phyloP scores from a whole-genome alignment of 148 eudicot genomes.

The Amaranthus cruentus region DNA sequence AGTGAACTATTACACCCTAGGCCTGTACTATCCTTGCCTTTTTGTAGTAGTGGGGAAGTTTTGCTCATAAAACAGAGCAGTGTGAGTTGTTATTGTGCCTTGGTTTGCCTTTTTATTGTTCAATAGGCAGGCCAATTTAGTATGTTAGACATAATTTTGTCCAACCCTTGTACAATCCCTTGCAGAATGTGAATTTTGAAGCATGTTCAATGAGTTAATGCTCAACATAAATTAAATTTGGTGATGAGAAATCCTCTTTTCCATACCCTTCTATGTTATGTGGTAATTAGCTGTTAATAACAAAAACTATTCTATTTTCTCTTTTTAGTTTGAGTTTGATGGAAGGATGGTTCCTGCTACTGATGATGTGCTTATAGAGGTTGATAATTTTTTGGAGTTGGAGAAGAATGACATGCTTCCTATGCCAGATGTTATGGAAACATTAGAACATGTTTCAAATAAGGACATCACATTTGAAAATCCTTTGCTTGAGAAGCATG shows the following conservation, averaged over 20 bases:
- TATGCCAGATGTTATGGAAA: slow-evolving; percentile 31
- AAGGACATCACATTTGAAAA: slow-evolving; percentile 27
- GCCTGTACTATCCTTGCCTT: background rate
- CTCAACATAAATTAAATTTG: background rate
- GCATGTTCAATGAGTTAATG: background rate
- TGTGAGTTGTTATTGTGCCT: background rate
- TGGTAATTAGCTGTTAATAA: background rate
- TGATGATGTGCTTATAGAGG: slow-evolving; percentile 78
- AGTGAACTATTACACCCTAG: background rate
- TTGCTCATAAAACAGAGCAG: background rate
- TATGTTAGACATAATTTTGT: background rate
- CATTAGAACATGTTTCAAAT: slow-evolving; percentile 28
- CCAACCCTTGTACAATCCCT: background rate
- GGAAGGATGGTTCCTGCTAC: slow-evolving; percentile 83
- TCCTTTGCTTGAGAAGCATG: slow-evolving; percentile 18
- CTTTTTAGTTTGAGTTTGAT: slow-evolving; percentile 63
- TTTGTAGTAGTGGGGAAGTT: background rate
- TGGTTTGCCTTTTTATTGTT: background rate
- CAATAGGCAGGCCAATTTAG: background rate
- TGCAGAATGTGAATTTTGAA: background rate
- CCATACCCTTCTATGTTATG: background rate
- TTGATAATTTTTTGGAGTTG: slow-evolving; percentile 63
- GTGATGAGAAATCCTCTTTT: background rate
- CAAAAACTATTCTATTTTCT: background rate
- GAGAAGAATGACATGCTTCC: slow-evolving; percentile 39